Conservation (phyloP, 2,329 filamentous ascomycete species). For the Fusarium staphyleae region DNA sequence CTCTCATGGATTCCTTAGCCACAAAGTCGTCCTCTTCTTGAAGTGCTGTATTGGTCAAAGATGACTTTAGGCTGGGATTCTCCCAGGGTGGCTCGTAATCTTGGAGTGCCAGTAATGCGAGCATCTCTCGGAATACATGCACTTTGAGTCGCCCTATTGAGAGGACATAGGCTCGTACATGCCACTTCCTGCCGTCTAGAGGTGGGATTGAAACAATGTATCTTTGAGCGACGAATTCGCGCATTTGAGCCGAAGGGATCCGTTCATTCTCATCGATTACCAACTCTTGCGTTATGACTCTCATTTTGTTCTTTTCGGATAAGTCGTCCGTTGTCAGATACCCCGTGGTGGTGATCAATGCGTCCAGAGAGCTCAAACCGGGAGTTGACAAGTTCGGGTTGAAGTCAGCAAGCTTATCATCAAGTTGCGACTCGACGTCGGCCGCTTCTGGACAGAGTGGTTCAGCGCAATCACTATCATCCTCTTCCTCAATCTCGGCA, state of each 20-base stretch:
- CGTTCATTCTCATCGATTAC: constrained; percentile 44
- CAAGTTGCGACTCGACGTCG: neutral
- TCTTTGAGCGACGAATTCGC: constrained; percentile 49
- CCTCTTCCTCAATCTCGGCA: constrained; percentile 45
- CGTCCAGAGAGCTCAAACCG: constrained; percentile 43
- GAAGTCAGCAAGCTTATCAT: constrained; percentile 20
- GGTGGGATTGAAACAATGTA: constrained; percentile 47
- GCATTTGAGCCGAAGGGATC: constrained; percentile 48
- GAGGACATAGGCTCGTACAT: constrained; percentile 48
- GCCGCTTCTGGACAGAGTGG: neutral
- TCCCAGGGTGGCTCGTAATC: constrained; percentile 49
- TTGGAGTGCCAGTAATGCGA: constrained; percentile 46
- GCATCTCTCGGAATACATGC: constrained; percentile 48
- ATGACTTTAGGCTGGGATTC: constrained; percentile 44
- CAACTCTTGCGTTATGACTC: constrained; percentile 25
- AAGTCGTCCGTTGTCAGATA: constrained; percentile 22
- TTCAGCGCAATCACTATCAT: constrained; percentile 23
- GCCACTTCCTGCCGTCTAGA: constrained; percentile 47
- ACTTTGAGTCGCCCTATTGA: constrained; percentile 49
- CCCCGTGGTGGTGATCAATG: constrained; percentile 42
- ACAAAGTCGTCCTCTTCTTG: constrained; percentile 47
- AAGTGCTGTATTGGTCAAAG: constrained; percentile 49
- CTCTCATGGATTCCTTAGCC: constrained; percentile 45
- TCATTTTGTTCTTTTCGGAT: neutral
- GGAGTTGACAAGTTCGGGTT: constrained; percentile 37